phyloP scores from a whole-genome alignment of 1,284 basidiomycete genomes.

The Leccinum fuscescens region DNA sequence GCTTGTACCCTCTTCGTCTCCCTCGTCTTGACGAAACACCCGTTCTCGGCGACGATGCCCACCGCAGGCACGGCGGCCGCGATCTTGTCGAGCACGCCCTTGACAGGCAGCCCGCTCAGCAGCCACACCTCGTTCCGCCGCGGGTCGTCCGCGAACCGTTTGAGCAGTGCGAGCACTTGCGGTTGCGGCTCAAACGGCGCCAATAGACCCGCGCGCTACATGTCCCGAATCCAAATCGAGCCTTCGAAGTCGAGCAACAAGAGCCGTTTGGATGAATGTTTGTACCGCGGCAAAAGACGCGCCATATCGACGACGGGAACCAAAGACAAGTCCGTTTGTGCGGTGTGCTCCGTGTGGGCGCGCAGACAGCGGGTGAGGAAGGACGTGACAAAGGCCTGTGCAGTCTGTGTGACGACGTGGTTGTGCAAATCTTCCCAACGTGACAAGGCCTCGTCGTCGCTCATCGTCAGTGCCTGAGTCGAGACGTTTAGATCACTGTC shows the following conservation, averaged over 20 bases:
- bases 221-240: conserved; percentile 65
- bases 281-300: conserved; percentile 57
- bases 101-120: conserved; percentile 71
- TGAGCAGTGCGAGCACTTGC: conserved; percentile 57
- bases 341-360: conserved; percentile 63
- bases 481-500: neutral
- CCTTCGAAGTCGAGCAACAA: conserved; percentile 81
- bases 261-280: conserved; percentile 61
- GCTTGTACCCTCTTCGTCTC: conserved; percentile 22
- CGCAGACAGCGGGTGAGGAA: conserved; percentile 76
- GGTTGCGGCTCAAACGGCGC: conserved; percentile 51
- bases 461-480: conserved; percentile 71
- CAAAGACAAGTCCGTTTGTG: conserved; percentile 32
- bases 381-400: conserved; percentile 79
- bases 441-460: conserved; percentile 75
- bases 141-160: conserved; percentile 58
- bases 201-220: conserved; percentile 44
- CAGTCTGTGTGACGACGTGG: conserved; percentile 85
- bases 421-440: conserved; percentile 86
- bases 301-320: conserved; percentile 53
- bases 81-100: conserved; percentile 61
- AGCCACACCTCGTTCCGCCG: conserved; percentile 79
- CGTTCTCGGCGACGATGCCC: conserved; percentile 88
- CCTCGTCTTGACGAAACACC: conserved; percentile 74
- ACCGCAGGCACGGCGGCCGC: conserved; percentile 60